Evolutionary conservation across 2,329 filamentous ascomycete genomes (phyloP).

Genomic region (Microcyclospora pomicola): DNA sequence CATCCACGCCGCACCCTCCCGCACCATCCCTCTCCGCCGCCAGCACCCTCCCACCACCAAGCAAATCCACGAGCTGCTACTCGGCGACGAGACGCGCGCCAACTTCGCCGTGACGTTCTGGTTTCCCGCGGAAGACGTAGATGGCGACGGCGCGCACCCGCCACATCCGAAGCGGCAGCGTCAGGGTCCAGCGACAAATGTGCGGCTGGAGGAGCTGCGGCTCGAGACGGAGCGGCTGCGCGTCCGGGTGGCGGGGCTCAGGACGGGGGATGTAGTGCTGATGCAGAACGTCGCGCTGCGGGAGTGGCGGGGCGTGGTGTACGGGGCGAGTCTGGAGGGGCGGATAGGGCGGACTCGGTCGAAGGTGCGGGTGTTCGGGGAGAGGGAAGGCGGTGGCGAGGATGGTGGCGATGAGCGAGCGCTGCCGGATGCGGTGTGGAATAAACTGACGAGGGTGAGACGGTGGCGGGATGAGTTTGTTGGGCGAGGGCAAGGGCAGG

Average conservation of each 20-base stretch:
- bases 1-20: constrained; percentile 54
- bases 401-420: too few species aligned
- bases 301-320: constrained; percentile 62
- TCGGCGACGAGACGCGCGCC: constrained; percentile 73
- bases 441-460: too few species aligned
- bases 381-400: too few species aligned
- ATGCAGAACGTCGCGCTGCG: constrained; percentile 66
- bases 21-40: constrained; percentile 54
- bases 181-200: too few species aligned
- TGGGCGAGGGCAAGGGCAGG: too few species aligned
- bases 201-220: too few species aligned
- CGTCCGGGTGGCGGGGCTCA: constrained; percentile 34
- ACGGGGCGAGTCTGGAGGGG: constrained; percentile 36
- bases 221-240: constrained; percentile 20
- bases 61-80: constrained; percentile 60
- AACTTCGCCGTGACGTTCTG: constrained; percentile 78
- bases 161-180: too few species aligned
- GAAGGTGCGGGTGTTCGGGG: too few species aligned
- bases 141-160: too few species aligned
- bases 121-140: constrained; percentile 38
- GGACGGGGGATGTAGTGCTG: constrained; percentile 63
- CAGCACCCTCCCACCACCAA: constrained; percentile 33
- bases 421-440: too few species aligned
- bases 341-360: too few species aligned
- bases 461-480: too few species aligned